Evolutionary conservation across 306 rosid genomes (phyloP).

Genomic region (Vigna nakashimae): DNA sequence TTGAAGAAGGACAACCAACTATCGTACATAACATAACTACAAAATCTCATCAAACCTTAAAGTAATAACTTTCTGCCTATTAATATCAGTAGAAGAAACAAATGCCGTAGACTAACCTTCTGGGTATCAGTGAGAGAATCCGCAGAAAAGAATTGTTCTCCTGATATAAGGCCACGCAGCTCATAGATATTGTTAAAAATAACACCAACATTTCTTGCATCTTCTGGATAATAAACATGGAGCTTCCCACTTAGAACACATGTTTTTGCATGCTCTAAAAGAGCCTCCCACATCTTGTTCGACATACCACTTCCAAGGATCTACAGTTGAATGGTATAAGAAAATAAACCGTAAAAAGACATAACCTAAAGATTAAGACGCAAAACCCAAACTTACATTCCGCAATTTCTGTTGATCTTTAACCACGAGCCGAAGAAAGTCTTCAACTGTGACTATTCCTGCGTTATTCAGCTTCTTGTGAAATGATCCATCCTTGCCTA

Average conservation of each 20-base stretch:
- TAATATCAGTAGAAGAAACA: constrained; percentile 9
- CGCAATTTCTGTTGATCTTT: constrained; percentile 80
- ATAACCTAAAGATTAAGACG: constrained; percentile 36
- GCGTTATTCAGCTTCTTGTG: constrained; percentile 79
- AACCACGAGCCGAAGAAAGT: constrained; percentile 89
- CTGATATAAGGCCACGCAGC: constrained; percentile 85
- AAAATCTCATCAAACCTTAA: constrained; percentile 27
- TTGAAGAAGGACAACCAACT: constrained; percentile 7
- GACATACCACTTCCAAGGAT: constrained; percentile 99
- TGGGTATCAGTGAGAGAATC: constrained; percentile 88
- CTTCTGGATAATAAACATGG: constrained; percentile 92
- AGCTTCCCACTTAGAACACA: constrained; percentile 88
- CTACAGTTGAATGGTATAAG: constrained; percentile 60
- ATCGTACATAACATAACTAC: constrained; percentile 28
- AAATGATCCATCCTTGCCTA: constrained; percentile 98
- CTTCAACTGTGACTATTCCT: constrained; percentile 70
- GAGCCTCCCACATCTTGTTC: constrained; percentile 99
- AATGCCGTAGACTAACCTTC: constrained; percentile 66
- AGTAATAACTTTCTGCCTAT: not conserved
- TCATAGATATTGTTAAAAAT: constrained; percentile 88
- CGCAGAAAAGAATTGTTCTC: constrained; percentile 81
- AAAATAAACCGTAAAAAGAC: constrained; percentile 25
- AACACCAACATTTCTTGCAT: constrained; percentile 86
- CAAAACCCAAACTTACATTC: constrained; percentile 63
- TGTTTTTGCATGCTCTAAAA: constrained; percentile 95